phyloP scores from a whole-genome alignment of 2,329 filamentous ascomycete species.

The Colletotrichum gloeosporioides region DNA sequence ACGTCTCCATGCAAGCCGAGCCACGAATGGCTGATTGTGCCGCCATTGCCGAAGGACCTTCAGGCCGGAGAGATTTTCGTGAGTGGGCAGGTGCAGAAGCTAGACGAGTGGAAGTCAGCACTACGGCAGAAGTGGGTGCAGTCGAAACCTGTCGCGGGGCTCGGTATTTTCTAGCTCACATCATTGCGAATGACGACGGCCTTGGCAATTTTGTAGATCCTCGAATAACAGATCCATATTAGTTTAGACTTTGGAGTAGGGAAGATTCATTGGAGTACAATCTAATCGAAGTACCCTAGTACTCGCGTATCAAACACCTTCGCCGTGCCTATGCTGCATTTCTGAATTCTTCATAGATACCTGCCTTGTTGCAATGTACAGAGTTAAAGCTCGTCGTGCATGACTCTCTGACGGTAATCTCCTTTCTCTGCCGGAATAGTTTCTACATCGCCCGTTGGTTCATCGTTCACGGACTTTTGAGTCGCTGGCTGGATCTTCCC shows the following conservation, averaged over 20 bases:
- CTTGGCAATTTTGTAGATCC: neutral
- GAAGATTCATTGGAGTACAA: neutral
- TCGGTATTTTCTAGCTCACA: neutral
- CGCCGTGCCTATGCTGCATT: neutral
- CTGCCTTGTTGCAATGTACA: neutral
- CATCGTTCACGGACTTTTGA: neutral
- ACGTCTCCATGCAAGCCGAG: slow-evolving; percentile 32
- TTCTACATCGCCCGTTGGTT: neutral
- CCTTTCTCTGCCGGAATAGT: neutral
- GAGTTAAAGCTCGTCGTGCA: slow-evolving; percentile 1
- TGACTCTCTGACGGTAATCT: neutral
- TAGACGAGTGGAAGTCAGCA: slow-evolving; percentile 40
- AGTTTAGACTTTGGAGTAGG: neutral
- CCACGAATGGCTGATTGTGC: slow-evolving; percentile 45
- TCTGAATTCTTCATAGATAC: neutral
- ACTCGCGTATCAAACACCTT: neutral
- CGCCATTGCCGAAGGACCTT: slow-evolving; percentile 36
- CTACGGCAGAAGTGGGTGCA: slow-evolving; percentile 29
- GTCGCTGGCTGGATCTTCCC: neutral
- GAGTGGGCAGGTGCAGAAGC: slow-evolving; percentile 34
- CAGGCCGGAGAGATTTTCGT: slow-evolving; percentile 45
- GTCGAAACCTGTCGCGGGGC: neutral
- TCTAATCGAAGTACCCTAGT: neutral
- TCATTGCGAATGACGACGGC: neutral
- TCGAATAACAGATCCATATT: neutral